Conservation (phyloP, 129 eudicot species). For the Mikania micrantha region DNA sequence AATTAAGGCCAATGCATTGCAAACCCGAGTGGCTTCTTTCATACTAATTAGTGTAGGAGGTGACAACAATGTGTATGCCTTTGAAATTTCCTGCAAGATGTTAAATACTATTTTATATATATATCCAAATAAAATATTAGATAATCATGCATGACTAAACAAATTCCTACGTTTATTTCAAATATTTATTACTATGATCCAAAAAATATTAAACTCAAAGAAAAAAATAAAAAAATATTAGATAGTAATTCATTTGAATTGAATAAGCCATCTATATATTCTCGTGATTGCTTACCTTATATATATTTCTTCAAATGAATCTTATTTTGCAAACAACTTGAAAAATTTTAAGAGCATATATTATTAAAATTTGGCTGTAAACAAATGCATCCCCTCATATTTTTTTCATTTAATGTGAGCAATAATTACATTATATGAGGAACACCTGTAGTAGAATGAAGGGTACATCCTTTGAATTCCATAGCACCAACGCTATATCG, state of each 20-base stretch:
- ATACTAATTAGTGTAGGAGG: conserved; percentile 29
- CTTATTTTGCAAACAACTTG: neutral
- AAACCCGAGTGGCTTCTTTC: conserved; percentile 33
- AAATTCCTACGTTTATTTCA: neutral
- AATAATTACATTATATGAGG: neutral
- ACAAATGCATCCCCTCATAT: neutral
- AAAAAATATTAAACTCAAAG: neutral
- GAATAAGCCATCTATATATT: neutral
- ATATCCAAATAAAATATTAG: neutral
- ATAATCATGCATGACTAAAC: neutral
- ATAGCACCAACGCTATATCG: conserved; percentile 25
- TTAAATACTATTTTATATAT: too few relatives aligned
- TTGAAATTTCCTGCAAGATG: conserved; percentile 34
- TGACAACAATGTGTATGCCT: conserved; percentile 27
- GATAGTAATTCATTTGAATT: neutral
- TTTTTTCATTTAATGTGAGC: neutral
- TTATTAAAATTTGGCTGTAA: neutral
- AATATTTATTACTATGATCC: neutral
- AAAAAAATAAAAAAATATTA: neutral
- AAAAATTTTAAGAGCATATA: neutral
- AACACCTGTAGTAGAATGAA: neutral
- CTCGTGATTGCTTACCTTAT: neutral
- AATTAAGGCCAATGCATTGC: conserved; percentile 39
- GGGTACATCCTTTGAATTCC: neutral
- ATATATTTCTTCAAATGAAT: neutral